Base-by-base conservation (phyloP, 2,329 filamentous ascomycete species). In the Mycocentrospora acerina region DNA sequence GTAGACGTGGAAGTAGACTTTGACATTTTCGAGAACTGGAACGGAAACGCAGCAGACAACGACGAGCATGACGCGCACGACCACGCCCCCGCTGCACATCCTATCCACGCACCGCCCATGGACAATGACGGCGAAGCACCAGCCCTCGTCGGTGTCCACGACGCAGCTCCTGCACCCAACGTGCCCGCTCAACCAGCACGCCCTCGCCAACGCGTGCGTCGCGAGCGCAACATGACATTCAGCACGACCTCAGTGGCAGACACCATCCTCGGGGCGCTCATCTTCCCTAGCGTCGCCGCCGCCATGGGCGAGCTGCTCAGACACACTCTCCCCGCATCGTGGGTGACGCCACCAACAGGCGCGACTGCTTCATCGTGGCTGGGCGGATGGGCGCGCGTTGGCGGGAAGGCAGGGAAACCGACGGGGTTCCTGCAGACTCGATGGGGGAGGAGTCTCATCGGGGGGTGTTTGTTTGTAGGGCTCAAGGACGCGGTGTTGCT, bases 381-480 rank as follows among this genome's bases (percentile, higher is more conserved):
- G 2, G 53, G 55, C 2, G 53, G 55, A 1, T 57, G 51, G 55
- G 30, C 11, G 37, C 41, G 10, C 31, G 49, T 16, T 37, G 55
- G 32, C 28, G 0, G 50, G 51, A 9, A 35, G n/a, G 10, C 43
- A 22, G 8, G 45, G 62, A 62, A 73, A 24, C 72, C 78, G 3
- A 79, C 80, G 0, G 84, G 86, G 0, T 73, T 97, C 17, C 66
- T 98, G 22, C 87, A 93, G 59, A 81, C 86, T 53, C 82, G 84
- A 42, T 97, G 93, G 89, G 93, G 90, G 1, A 78, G 93, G 39
- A 96, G 88, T 57, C 74, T 98, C 3, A 78, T 93, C 1, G 93
- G 93, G 1, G 93, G 93, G 0, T 93, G 88, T 61, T 70, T 95
- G 14, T 95, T 91, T 57, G 83, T 97, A 12, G 83, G 95, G 8